Percentiles rank a stretch among this genome's conserved stretches.
phyloP scores from a whole-genome alignment of 2,329 filamentous ascomycete species.

The Aspergillus novofumigatus region DNA sequence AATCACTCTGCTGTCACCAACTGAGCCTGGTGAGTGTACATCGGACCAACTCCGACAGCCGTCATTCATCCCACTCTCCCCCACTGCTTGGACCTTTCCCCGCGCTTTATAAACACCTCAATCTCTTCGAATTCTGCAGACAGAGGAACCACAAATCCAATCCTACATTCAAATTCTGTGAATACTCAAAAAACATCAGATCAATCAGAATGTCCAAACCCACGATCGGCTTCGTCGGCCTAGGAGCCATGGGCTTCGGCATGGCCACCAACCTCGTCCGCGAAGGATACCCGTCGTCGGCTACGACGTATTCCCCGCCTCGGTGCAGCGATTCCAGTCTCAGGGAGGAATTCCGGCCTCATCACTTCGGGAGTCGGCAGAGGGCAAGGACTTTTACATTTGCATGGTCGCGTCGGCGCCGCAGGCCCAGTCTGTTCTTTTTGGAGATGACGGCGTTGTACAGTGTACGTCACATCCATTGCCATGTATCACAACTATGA shows the following conservation, averaged over 20 bases:
- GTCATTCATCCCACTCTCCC: not conserved
- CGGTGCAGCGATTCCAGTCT: conserved; percentile 60
- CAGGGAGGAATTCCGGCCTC: conserved; percentile 59
- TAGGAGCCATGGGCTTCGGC: conserved; percentile 77
- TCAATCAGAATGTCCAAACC: conserved; percentile 42
- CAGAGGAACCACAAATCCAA: not conserved
- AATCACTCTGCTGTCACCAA: not conserved
- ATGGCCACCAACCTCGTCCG: conserved; percentile 73
- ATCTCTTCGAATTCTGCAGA: not conserved
- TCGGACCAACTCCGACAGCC: not conserved
- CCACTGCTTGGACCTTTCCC: too few relatives aligned
- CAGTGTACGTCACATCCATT: conserved; percentile 14
- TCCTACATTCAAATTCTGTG: not conserved
- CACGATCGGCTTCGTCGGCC: conserved; percentile 64
- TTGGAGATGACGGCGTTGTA: conserved; percentile 53
- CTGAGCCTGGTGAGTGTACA: not conserved
- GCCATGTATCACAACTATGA: too few relatives aligned
- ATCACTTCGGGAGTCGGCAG: conserved; percentile 59
- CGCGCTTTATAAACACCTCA: not conserved
- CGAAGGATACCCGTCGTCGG: conserved; percentile 64
- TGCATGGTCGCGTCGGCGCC: conserved; percentile 73
- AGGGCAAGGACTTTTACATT: conserved; percentile 58
- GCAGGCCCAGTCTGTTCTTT: conserved; percentile 63
- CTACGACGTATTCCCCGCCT: conserved; percentile 66
- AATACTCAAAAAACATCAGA: not conserved